Evolutionary conservation across 768 basidiomycete genomes (phyloP).

Genomic region (Holtermannia corniformis): DNA sequence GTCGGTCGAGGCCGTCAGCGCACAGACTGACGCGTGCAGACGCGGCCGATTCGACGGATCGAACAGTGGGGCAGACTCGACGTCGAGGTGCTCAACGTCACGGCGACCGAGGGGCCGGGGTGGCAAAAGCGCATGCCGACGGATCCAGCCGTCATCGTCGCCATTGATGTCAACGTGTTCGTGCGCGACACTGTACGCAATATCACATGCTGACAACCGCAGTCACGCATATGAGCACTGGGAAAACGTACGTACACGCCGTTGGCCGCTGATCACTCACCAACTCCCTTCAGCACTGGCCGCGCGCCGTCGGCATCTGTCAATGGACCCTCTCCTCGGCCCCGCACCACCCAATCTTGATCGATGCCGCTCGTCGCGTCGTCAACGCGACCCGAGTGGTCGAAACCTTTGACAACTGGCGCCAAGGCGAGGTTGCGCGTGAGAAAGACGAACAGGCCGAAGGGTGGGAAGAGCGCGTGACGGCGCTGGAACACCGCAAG

Average conservation of each 20-base stretch:
- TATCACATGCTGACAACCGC: too few species aligned
- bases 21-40: slow-evolving; percentile 5
- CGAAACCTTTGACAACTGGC: slow-evolving; percentile 15
- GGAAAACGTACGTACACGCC: too few species aligned
- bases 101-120: slow-evolving; percentile 15
- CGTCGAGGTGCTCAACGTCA: slow-evolving; percentile 21
- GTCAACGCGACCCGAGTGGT: slow-evolving; percentile 27
- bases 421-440: slow-evolving; percentile 5
- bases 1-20: slow-evolving; percentile 1
- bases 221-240: too few species aligned
- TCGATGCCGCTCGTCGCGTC: slow-evolving; percentile 31
- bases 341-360: slow-evolving; percentile 34
- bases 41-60: slow-evolving; percentile 22
- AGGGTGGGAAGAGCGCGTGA: slow-evolving; percentile 4
- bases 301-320: slow-evolving; percentile 28
- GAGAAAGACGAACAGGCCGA: slow-evolving; percentile 2
- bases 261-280: slow-evolving; percentile 8
- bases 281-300: slow-evolving; percentile 19
- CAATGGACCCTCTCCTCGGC: slow-evolving; percentile 39
- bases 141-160: slow-evolving; percentile 25
- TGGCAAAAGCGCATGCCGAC: slow-evolving; percentile 16
- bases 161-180: slow-evolving; percentile 31
- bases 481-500: slow-evolving; percentile 5
- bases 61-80: slow-evolving; percentile 25
- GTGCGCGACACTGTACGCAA: too few species aligned